Base-by-base conservation (phyloP, 2,329 filamentous ascomycete species). In the Dothideomycetes sp. region DNA sequence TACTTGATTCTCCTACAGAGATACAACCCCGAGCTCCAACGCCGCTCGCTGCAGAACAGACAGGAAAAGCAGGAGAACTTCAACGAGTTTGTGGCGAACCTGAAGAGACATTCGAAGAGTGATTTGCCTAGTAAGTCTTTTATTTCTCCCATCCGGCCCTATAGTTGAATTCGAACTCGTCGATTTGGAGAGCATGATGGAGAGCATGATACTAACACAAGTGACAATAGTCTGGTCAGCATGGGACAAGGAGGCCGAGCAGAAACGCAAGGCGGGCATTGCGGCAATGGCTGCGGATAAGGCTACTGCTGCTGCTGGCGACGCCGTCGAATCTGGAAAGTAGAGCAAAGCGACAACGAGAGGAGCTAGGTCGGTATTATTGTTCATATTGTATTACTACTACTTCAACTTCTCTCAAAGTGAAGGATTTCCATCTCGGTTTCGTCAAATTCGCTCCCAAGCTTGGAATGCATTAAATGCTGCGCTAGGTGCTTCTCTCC, bases 21-120 rank as follows among this genome's bases (percentile, higher is more conserved):
- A 62, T 96, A 96, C 67, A 96, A 89, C 61, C 89, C 89, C 1
- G 91, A 96, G 24, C 73, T 98, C n/a, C 84, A 91, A 57, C 84
- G 84, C 60, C 77, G 83, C 55, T 87, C 84, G 46, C 66, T 94
- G n/a, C 87, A 88, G 60, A 75, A 79, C 43, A 75, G 86, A 14
- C 71, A 81, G 42, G 77, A 82, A 58, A 75, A 75, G 44, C 77
- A 91, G 55, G 73, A 88, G 61, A 87, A 95, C 43, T 94, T 94
- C 52, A 84, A 95, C 56, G 75, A 87, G 41, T 96, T 94, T 55
- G 83, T 95, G 19, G 73, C 57, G 36, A 78, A 80, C 52, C 63
- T 98, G 57, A 95, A 94, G 70, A 77, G 89, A 52, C 85, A 88
- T 59, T 84, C 85, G 18, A 93, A 88, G 66, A 91, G 82, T 11